A percentile compares a stretch with the other conserved stretches of the same genome.
Evolutionary conservation across 1,284 basidiomycete genomes (phyloP).

Genomic region (Sporisorium scitamineum): DNA sequence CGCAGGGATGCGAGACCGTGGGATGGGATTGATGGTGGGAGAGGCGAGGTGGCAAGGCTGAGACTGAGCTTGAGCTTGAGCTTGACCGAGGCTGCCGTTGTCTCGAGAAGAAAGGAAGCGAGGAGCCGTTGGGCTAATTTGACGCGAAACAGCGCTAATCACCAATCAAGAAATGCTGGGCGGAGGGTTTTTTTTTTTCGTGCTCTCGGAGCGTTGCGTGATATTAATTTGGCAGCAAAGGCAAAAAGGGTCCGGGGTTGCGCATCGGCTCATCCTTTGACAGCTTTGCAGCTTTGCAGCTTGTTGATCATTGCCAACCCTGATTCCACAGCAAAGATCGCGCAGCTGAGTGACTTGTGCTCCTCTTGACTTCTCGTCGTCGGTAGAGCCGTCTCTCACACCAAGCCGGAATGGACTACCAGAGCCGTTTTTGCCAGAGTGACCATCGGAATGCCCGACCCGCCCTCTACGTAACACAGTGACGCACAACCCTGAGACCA

Average conservation of each 20-base stretch:
- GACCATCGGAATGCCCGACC: no score
- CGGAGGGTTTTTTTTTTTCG: conserved; percentile 33
- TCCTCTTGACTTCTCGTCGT: no score
- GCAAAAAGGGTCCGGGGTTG: conserved; percentile 9
- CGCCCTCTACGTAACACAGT: background rate
- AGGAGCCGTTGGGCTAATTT: conserved; percentile 6
- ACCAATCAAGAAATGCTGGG: conserved; percentile 11
- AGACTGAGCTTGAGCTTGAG: background rate
- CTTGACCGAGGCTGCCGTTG: background rate
- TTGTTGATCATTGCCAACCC: conserved; percentile 3
- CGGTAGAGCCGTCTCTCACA: no score
- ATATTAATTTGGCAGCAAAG: background rate
- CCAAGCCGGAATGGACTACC: background rate
- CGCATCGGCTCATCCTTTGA: background rate
- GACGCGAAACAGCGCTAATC: background rate
- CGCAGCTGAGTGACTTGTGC: conserved; percentile 14
- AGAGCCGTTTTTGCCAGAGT: background rate
- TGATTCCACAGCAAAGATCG: conserved; percentile 11
- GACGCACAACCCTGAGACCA: conserved; percentile 22
- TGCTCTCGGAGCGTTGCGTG: conserved; percentile 4
- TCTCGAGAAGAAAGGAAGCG: conserved; percentile 5
- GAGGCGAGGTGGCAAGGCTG: conserved; percentile 7
- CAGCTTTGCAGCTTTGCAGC: background rate
- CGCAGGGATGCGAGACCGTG: conserved; percentile 2
- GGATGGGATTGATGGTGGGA: background rate